A percentile compares a stretch with the other conserved stretches of the same genome.
These are phyloP conservation scores for Dioscorea cayenensis DNA, from an alignment of 116 monocot genomes.

Conservation along the genomic window DNA sequence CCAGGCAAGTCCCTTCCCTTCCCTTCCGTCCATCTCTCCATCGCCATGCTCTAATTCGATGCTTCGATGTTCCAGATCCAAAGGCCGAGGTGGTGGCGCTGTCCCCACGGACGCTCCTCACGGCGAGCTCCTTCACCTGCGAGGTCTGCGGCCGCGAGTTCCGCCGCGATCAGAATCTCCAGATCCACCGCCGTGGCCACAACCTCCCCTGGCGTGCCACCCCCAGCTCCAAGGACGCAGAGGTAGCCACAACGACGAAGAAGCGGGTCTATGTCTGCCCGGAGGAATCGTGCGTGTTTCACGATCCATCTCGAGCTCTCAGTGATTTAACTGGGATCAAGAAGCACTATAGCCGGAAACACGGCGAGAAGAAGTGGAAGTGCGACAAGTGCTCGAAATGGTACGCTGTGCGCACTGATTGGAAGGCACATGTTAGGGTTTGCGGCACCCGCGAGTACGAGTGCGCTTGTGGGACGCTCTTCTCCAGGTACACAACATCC, in stretches of 20 bases:
- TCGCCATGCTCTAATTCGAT: neutral
- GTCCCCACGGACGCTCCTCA: slow-evolving; percentile 44
- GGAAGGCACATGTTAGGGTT: slow-evolving; percentile 57
- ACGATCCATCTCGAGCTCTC: slow-evolving; percentile 61
- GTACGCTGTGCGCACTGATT: slow-evolving; percentile 67
- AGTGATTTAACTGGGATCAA: slow-evolving; percentile 78
- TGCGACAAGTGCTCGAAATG: slow-evolving; percentile 64
- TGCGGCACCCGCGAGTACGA: slow-evolving; percentile 59
- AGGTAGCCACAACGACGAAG: slow-evolving; percentile 2
- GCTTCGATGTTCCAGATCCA: slow-evolving; percentile 13
- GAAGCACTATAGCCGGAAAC: slow-evolving; percentile 75
- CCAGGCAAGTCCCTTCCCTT: slow-evolving; percentile 8
- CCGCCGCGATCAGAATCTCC: slow-evolving; percentile 44
- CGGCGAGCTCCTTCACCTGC: slow-evolving; percentile 32
- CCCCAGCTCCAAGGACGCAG: slow-evolving; percentile 22
- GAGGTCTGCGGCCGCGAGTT: slow-evolving; percentile 45
- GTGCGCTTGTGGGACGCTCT: slow-evolving; percentile 60
- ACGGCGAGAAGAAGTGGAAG: slow-evolving; percentile 76
- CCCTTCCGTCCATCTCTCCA: neutral
- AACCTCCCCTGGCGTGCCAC: slow-evolving; percentile 41
- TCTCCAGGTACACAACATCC: slow-evolving; percentile 34
- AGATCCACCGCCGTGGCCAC: slow-evolving; percentile 45
- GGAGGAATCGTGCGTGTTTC: slow-evolving; percentile 58
- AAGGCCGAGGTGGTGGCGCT: slow-evolving; percentile 39
- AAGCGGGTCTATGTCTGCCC: slow-evolving; percentile 43